Base-by-base conservation (phyloP, 2,329 filamentous ascomycete species). In the Penicillium concentricum region DNA sequence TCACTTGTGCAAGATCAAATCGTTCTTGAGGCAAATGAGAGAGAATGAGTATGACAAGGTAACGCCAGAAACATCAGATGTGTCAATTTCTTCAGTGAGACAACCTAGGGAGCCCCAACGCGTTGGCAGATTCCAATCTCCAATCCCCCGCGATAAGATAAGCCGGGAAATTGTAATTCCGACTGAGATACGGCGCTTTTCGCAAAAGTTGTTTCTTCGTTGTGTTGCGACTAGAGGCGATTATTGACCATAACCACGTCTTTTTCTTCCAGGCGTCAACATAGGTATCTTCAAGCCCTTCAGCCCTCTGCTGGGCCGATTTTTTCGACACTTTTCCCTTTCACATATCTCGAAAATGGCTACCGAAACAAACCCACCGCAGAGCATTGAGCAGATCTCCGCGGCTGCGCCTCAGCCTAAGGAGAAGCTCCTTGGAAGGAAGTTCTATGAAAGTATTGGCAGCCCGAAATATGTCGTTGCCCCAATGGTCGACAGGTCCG, bases 401-500 rank as follows among this genome's bases (percentile, higher is more conserved):
- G 37, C 63, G 34, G 35, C 46, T 32, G 41, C 37, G n/a, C 10
- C 50, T 39, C 56, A 63, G 34, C 54, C 60, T n/a, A 57, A 56
- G 54, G 65, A 68, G 60, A 96, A 93, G 73, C 79, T 96, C 22
- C 85, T 89, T 66, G 94, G 94, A 0, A 82, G 94, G 56, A 90
- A 89, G 13, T 97, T 99, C 73, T 99, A 97, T 71, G 87, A 97
- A 78, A 96, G 90, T 71, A 89, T 99, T 60, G 94, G 94, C 22
- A 92, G 89, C 58, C 94, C 94, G 2, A 96, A 91, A 76, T 87
- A 89, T 63, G 85, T 99, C 30, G 83, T 99, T 54, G 94, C 94
- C 34, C 94, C 94, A 35, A 99, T 99, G 94, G 94, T 99, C 22
- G 93, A 99, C 71, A 91, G 97, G 74, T 97, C 92, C 32, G 94